phyloP scores from a whole-genome alignment of 2,329 filamentous ascomycete species.

The Eutypella sp. region DNA sequence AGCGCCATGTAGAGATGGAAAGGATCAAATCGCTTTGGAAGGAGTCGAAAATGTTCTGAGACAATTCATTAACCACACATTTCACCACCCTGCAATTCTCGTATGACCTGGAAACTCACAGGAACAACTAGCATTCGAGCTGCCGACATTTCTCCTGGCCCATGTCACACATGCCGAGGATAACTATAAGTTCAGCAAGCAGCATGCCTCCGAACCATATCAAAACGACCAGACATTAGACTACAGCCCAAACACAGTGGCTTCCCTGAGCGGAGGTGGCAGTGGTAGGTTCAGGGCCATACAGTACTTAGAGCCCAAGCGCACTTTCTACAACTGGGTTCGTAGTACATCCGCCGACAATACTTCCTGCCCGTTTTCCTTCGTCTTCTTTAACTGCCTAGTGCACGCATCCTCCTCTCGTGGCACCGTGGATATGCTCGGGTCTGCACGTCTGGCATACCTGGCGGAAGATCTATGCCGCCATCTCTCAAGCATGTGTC shows the following conservation, averaged over 20 bases:
- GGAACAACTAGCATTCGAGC: not conserved
- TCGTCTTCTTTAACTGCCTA: conserved; percentile 6
- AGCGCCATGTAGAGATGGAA: too few relatives aligned
- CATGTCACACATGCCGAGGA: conserved; percentile 4
- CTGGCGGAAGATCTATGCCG: conserved; percentile 1
- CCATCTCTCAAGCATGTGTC: conserved; percentile 4
- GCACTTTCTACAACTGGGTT: conserved; percentile 8
- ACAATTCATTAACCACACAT: not conserved
- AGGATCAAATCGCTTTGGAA: too few relatives aligned
- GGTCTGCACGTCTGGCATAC: not conserved
- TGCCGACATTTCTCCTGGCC: conserved; percentile 3
- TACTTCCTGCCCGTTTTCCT: conserved; percentile 9
- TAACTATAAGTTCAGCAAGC: not conserved
- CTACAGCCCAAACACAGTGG: not conserved
- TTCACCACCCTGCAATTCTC: not conserved
- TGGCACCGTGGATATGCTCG: conserved; percentile 5
- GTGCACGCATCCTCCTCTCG: not conserved
- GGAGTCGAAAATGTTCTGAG: not conserved
- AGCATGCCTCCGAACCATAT: too few relatives aligned
- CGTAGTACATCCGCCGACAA: conserved; percentile 6
- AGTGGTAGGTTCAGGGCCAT: too few relatives aligned
- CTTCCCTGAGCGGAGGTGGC: too few relatives aligned
- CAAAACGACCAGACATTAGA: not conserved
- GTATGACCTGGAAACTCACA: not conserved
- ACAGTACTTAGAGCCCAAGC: too few relatives aligned